phyloP scores from a whole-genome alignment of 768 basidiomycete genomes.

The Gloeophyllum trabeum region DNA sequence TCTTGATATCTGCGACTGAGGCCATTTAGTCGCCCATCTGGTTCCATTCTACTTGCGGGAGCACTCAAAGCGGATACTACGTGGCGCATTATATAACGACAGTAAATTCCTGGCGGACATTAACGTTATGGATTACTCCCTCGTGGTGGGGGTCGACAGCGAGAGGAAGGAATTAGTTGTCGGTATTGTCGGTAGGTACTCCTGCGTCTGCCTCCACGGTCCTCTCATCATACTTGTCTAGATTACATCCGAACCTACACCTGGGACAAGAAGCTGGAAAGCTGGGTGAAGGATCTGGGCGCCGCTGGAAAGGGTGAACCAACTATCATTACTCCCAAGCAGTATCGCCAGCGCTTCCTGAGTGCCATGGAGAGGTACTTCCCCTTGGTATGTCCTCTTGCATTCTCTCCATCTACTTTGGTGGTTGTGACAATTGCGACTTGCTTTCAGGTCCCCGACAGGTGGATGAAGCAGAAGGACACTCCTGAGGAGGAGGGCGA shows the following conservation, averaged over 20 bases:
- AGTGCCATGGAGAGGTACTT: constrained; percentile 88
- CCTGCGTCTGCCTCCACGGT: background rate
- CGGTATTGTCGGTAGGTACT: constrained; percentile 84
- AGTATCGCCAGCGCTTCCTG: constrained; percentile 82
- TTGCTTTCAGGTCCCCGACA: constrained; percentile 58
- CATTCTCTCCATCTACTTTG: background rate
- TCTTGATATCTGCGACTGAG: background rate
- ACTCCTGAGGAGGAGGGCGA: constrained; percentile 62
- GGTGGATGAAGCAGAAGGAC: constrained; percentile 86
- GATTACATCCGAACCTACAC: constrained; percentile 95
- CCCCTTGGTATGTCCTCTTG: constrained; percentile 46
- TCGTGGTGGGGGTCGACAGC: constrained; percentile 93
- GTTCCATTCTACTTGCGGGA: constrained; percentile 93
- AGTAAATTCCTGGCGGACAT: constrained; percentile 90
- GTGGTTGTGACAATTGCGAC: background rate
- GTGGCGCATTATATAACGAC: constrained; percentile 88
- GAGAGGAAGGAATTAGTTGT: constrained; percentile 84
- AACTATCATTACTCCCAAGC: constrained; percentile 92
- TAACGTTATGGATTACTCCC: constrained; percentile 96
- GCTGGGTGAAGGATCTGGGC: constrained; percentile 95
- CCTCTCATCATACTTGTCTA: constrained; percentile 16
- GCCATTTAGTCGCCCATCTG: constrained; percentile 59
- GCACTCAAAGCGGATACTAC: constrained; percentile 86
- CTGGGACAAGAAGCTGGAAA: constrained; percentile 98
- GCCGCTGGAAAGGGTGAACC: constrained; percentile 80